A percentile compares a stretch with the other conserved stretches of the same genome.
phyloP scores from a whole-genome alignment of 106 monocot species.

The Acanthochlamys bracteata region DNA sequence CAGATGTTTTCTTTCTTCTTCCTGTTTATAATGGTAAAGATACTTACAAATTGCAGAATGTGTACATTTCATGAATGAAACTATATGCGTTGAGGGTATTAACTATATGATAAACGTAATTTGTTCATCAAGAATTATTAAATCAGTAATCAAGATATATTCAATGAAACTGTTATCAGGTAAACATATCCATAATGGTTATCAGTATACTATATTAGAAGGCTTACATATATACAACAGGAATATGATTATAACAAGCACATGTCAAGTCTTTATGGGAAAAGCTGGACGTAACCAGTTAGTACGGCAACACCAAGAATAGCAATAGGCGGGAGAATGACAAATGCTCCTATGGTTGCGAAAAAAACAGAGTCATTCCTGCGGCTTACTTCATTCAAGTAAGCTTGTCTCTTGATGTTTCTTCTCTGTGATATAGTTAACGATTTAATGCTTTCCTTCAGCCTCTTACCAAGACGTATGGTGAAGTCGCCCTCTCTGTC shows the following conservation, averaged over 20 bases:
- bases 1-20: no score
- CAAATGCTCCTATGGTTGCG: slow-evolving; percentile 76
- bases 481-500: slow-evolving; percentile 62
- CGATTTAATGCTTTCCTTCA: slow-evolving; percentile 28
- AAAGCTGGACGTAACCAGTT: slow-evolving; percentile 83
- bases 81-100: no score
- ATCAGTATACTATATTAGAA: no score
- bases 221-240: no score
- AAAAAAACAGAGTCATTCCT: slow-evolving; percentile 81
- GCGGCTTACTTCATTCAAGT: slow-evolving; percentile 56
- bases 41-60: no score
- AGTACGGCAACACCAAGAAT: slow-evolving; percentile 62
- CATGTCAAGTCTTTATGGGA: slow-evolving; percentile 29
- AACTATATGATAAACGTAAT: no score
- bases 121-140: no score
- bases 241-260: background rate
- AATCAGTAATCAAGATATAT: no score
- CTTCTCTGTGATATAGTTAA: slow-evolving; percentile 74
- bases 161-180: no score
- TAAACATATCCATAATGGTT: no score
- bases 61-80: no score
- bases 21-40: no score
- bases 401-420: slow-evolving; percentile 90
- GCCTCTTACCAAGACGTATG: slow-evolving; percentile 60
- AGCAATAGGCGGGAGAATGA: slow-evolving; percentile 61